Evolutionary conservation across 176 grass and related monocot genomes (phyloP).

Genomic region (Rhynchospora tenuis): DNA sequence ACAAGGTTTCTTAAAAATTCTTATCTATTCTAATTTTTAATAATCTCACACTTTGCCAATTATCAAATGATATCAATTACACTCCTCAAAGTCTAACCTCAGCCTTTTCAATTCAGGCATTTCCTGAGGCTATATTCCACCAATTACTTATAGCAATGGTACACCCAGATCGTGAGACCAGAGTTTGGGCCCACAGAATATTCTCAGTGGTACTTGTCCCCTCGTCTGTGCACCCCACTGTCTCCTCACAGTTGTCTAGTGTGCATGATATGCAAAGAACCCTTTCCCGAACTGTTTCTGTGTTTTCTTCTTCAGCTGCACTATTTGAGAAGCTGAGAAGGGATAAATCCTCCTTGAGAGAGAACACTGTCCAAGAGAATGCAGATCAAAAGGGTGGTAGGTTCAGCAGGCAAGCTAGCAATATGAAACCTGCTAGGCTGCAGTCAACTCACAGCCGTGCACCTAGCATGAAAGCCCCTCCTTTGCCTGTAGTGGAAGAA

Average conservation of each 20-base stretch:
- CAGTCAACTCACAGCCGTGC: conserved; percentile 56
- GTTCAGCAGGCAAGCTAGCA: conserved; percentile 36
- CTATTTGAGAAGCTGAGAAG: conserved; percentile 89
- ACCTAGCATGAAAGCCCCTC: conserved; percentile 49
- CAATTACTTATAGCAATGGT: conserved; percentile 96
- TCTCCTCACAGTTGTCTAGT: conserved; percentile 34
- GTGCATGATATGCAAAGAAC: conserved; percentile 79
- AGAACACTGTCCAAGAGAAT: conserved; percentile 47
- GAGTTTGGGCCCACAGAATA: conserved; percentile 88
- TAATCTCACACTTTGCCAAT: background rate
- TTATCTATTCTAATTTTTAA: background rate
- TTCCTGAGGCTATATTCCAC: conserved; percentile 98
- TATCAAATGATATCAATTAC: conserved; percentile 7
- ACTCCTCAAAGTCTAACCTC: conserved; percentile 13
- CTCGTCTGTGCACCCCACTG: conserved; percentile 65
- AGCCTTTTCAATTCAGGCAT: conserved; percentile 55
- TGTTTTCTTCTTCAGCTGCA: conserved; percentile 99
- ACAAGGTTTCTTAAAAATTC: conserved; percentile 46
- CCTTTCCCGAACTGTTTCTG: conserved; percentile 94
- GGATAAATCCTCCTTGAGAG: conserved; percentile 46
- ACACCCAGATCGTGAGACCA: conserved; percentile 85
- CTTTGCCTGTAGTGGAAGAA: conserved; percentile 51
- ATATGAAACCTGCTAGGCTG: conserved; percentile 42
- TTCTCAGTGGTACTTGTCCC: conserved; percentile 98
- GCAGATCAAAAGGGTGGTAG: conserved; percentile 34